These are phyloP conservation scores for Ustilago shanxiensis DNA, from an alignment of 1,284 basidiomycete genomes.

Conservation along the genomic window DNA sequence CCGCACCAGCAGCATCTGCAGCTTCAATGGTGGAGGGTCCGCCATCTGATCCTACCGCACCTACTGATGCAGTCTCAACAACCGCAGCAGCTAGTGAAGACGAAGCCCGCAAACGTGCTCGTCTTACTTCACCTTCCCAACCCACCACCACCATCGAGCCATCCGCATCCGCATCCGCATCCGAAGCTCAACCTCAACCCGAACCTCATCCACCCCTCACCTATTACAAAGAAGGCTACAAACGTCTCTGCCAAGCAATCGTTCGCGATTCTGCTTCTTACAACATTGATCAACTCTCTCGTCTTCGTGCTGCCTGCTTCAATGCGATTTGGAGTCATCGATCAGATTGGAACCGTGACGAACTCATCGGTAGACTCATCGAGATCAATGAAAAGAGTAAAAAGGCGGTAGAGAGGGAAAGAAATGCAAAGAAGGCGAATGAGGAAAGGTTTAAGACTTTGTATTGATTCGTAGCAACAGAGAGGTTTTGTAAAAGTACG, in stretches of 20 bases:
- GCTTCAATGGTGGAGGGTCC: background rate
- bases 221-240: constrained; percentile 24
- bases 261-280: constrained; percentile 42
- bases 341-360: constrained; percentile 83
- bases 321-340: constrained; percentile 84
- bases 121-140: constrained; percentile 21
- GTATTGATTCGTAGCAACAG: background rate
- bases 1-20: background rate
- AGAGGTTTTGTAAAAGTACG: too few relatives aligned
- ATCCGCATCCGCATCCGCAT: background rate
- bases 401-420: constrained; percentile 4
- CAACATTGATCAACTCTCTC: constrained; percentile 87
- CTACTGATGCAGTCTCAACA: background rate
- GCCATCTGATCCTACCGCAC: background rate
- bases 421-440: background rate
- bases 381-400: constrained; percentile 30
- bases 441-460: background rate
- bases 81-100: constrained; percentile 19
- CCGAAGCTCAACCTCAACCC: background rate
- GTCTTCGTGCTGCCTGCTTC: constrained; percentile 86
- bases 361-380: constrained; percentile 72
- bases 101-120: constrained; percentile 38
- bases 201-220: constrained; percentile 40
- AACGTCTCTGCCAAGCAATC: constrained; percentile 31
- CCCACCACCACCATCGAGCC: background rate